Evolutionary conservation across 1,284 basidiomycete species (phyloP).

Genomic region (Fomitopsis palustris): DNA sequence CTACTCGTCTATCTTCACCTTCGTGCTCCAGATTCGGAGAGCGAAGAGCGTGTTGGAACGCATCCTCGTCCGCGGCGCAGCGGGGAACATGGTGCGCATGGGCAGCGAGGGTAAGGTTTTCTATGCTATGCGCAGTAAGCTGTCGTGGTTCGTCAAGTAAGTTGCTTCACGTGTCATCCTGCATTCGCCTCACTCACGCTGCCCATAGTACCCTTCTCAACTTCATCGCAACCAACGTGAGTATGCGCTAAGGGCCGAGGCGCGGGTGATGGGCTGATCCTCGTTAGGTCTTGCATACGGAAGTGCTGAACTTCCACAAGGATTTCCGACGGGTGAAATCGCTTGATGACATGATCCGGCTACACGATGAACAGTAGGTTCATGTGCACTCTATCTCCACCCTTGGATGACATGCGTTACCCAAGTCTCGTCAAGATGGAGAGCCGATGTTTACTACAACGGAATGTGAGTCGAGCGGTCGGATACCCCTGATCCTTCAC

Average conservation of each 20-base stretch:
- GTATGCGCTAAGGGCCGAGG: conserved; percentile 16
- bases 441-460: conserved; percentile 62
- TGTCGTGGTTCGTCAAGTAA: conserved; percentile 84
- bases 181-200: not conserved
- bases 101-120: conserved; percentile 57
- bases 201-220: conserved; percentile 60
- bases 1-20: conserved; percentile 74
- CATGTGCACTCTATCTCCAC: not conserved
- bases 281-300: conserved; percentile 63
- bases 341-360: conserved; percentile 70
- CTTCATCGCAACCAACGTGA: conserved; percentile 72
- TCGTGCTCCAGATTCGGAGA: conserved; percentile 71
- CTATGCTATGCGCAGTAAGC: conserved; percentile 68
- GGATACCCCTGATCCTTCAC: not conserved
- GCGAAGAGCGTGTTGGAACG: conserved; percentile 70
- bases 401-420: not conserved
- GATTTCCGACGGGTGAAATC: conserved; percentile 54
- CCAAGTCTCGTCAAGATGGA: conserved; percentile 60
- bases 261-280: conserved; percentile 3
- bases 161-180: conserved; percentile 26
- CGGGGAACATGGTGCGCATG: conserved; percentile 29
- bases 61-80: conserved; percentile 55
- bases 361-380: conserved; percentile 74
- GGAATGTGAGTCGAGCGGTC: conserved; percentile 44
- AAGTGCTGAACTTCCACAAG: conserved; percentile 56